Evolutionary conservation across 2,329 filamentous ascomycete species (phyloP), one percentile per base, ranked within the genome.

Genomic region (Fusarium sp.): DNA sequence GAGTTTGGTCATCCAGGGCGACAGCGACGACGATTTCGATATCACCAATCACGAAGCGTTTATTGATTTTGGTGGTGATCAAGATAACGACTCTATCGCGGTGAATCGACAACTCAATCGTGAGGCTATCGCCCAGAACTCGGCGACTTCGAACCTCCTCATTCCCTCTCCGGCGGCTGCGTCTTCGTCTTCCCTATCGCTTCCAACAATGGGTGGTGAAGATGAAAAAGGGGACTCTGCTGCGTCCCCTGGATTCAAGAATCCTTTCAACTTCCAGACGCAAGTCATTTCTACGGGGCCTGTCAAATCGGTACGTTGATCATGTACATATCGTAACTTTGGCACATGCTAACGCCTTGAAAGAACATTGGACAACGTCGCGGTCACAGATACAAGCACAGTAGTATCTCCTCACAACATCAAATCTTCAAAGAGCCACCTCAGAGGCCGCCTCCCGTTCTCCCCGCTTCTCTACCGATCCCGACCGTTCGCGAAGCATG

Each of bases 311-410:
- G 93, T 95, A 85, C 47, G 88, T 85, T 30, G 32, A 46, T 33
- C 33, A 19, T n/a, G 60, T 32, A 30, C 16, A 30, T 35, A 6
- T n/a, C 19, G 25, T 21, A n/a, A 28, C 25, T 35, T 28, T 13
- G 40, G 18, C 47, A 67, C 23, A 11, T 52, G 50, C 68, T 75
- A 58, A 75, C 13, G 19, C 19, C n/a, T 50, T 30, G 32, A 57
- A 60, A 97, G 92, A 96, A 94, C 77, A 90, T 98, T 72, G 95
- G 95, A 72, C 94, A 97, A 82, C 91, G 96, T 74, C 92, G 96
- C 69, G 96, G 96, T 71, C 96, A 99, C 85, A 95, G 96, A 81
- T 99, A 99, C 88, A 97, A 98, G 81, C 96, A 98, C 85, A 97
- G 94, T 81, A 97, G 94, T 81, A 93, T 99, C 64, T 97, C 94